Evolutionary conservation across 768 basidiomycete species (phyloP).

Genomic region (Asterophora parasitica): DNA sequence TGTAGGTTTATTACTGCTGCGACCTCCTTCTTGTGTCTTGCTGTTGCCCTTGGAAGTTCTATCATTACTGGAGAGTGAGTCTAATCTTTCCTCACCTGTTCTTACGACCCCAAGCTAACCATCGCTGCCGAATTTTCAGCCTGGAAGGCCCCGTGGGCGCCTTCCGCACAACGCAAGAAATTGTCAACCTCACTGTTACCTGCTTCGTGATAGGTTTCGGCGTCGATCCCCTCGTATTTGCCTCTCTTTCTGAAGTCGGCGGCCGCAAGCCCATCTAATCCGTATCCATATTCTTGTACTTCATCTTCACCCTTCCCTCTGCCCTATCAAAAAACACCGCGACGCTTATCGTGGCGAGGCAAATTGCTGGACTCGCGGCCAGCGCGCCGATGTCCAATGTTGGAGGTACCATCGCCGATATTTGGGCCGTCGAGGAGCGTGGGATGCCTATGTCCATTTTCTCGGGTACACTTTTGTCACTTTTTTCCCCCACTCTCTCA

Average conservation of each 20-base stretch:
- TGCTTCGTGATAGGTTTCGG: slow-evolving; percentile 41
- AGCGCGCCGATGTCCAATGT: slow-evolving; percentile 31
- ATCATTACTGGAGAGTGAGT: slow-evolving; percentile 39
- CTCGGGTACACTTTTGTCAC: slow-evolving; percentile 42
- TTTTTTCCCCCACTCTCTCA: not conserved
- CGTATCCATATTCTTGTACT: slow-evolving; percentile 35
- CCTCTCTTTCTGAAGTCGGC: slow-evolving; percentile 33
- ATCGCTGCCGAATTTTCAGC: slow-evolving; percentile 19
- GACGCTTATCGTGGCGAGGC: slow-evolving; percentile 38
- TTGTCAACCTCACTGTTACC: slow-evolving; percentile 38
- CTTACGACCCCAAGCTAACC: too few species aligned
- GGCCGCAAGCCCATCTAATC: slow-evolving; percentile 34
- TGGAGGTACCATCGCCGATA: slow-evolving; percentile 39
- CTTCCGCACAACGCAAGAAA: slow-evolving; percentile 29
- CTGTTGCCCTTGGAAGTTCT: slow-evolving; percentile 34
- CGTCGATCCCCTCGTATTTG: slow-evolving; percentile 39
- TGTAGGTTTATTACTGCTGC: slow-evolving; percentile 31
- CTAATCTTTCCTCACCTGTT: too few species aligned
- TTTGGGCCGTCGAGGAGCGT: slow-evolving; percentile 36
- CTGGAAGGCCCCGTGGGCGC: slow-evolving; percentile 28
- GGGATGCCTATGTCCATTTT: slow-evolving; percentile 48
- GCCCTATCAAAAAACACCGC: slow-evolving; percentile 40
- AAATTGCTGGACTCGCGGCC: slow-evolving; percentile 22
- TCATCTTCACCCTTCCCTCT: slow-evolving; percentile 43
- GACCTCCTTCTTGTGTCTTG: slow-evolving; percentile 32